A percentile compares a stretch with the other conserved stretches of the same genome.
Evolutionary conservation across 164 flowering plant genomes (phyloP).

Genomic region (Annona cherimola): DNA sequence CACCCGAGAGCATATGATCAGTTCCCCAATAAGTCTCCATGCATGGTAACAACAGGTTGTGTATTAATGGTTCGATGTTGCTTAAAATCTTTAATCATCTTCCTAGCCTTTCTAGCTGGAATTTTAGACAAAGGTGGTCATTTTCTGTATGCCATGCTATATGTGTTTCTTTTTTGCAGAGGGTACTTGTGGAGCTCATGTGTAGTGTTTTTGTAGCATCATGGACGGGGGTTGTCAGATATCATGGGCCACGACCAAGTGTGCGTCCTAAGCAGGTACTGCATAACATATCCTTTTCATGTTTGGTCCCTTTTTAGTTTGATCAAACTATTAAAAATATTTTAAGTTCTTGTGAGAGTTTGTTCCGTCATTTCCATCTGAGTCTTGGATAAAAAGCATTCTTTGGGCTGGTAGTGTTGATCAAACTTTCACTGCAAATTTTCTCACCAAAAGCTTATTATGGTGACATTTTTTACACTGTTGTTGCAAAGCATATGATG

Average conservation of each 20-base stretch:
- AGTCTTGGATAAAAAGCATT: too few relatives aligned
- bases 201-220: conserved; percentile 97
- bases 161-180: conserved; percentile 38
- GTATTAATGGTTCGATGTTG: not conserved
- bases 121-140: not conserved
- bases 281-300: not conserved
- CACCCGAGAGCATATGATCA: too few relatives aligned
- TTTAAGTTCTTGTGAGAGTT: too few relatives aligned
- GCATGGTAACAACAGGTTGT: not conserved
- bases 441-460: too few relatives aligned
- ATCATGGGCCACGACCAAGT: conserved; percentile 98
- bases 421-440: too few relatives aligned
- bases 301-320: not conserved
- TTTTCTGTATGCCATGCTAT: not conserved
- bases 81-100: not conserved
- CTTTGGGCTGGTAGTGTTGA: too few relatives aligned
- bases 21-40: too few relatives aligned
- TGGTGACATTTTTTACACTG: too few relatives aligned
- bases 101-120: not conserved
- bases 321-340: too few relatives aligned
- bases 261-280: conserved; percentile 81
- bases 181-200: conserved; percentile 81
- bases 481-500: too few relatives aligned
- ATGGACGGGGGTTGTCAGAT: conserved; percentile 99
- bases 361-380: too few relatives aligned